These are phyloP conservation scores for Populus tremula DNA, from an alignment of 345 rosid genomes.

Conservation along the genomic window DNA sequence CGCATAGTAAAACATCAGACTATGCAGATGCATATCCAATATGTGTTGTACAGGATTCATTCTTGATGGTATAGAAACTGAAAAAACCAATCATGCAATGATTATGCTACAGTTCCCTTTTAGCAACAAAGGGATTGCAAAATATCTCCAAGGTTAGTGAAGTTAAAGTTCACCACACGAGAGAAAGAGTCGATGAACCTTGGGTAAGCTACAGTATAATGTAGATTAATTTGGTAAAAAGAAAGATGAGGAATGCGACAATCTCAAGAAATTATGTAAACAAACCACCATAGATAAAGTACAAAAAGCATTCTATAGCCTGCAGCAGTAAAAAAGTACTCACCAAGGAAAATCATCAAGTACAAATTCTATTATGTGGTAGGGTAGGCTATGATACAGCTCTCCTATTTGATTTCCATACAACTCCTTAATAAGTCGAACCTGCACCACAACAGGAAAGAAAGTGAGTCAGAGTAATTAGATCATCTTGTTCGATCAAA, in stretches of 20 bases:
- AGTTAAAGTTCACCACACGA: neutral
- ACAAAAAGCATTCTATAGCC: neutral
- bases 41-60: neutral
- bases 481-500: neutral
- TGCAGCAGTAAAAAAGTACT: conserved; percentile 26
- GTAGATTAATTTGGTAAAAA: no score
- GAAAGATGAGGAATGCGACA: no score
- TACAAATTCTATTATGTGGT: conserved; percentile 82
- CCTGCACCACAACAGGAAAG: conserved; percentile 41
- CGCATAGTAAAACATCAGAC: neutral
- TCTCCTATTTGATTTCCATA: conserved; percentile 92
- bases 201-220: no score
- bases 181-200: no score
- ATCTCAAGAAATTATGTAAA: neutral
- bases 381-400: conserved; percentile 87
- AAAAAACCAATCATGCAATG: neutral
- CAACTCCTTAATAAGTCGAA: conserved; percentile 81
- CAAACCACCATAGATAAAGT: neutral
- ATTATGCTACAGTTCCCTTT: neutral
- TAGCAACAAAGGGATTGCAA: neutral
- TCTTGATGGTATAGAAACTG: neutral
- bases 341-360: conserved; percentile 79
- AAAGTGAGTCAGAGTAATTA: neutral
- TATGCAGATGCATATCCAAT: neutral
- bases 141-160: neutral